Percentiles rank a stretch among this genome's conserved stretches.
phyloP scores from a whole-genome alignment of 2,329 filamentous ascomycete genomes.

The Fusarium aywerte region DNA sequence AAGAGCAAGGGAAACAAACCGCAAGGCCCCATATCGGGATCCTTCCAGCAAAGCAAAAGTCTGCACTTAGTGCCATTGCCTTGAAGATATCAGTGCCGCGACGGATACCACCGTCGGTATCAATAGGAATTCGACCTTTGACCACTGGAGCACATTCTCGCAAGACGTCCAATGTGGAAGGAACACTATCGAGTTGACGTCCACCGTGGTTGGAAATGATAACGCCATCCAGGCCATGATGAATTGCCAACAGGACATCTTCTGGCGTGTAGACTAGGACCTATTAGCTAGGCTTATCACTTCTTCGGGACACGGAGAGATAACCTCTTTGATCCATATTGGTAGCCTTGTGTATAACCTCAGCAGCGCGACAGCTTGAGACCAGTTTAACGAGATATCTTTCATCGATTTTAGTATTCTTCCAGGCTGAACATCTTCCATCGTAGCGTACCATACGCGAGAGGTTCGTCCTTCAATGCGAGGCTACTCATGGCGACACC shows the following conservation, averaged over 20 bases:
- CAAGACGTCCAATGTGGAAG: no score
- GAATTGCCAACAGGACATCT: constrained; percentile 70
- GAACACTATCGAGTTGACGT: no score
- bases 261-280: constrained; percentile 66
- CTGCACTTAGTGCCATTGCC: no score
- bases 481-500: background rate
- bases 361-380: background rate
- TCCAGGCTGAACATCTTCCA: background rate
- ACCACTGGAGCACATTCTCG: no score
- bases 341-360: background rate
- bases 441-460: background rate
- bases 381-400: background rate
- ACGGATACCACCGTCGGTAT: no score
- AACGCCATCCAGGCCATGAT: constrained; percentile 55
- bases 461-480: background rate
- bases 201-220: no score
- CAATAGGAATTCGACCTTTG: no score
- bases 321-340: background rate
- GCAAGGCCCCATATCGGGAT: no score
- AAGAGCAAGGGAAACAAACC: no score
- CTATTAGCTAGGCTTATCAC: background rate
- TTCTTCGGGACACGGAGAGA: background rate
- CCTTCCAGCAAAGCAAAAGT: no score
- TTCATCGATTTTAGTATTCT: background rate
- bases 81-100: no score